These are phyloP conservation scores for Zangia roseola DNA, from an alignment of 768 basidiomycete species.

Conservation along the genomic window DNA sequence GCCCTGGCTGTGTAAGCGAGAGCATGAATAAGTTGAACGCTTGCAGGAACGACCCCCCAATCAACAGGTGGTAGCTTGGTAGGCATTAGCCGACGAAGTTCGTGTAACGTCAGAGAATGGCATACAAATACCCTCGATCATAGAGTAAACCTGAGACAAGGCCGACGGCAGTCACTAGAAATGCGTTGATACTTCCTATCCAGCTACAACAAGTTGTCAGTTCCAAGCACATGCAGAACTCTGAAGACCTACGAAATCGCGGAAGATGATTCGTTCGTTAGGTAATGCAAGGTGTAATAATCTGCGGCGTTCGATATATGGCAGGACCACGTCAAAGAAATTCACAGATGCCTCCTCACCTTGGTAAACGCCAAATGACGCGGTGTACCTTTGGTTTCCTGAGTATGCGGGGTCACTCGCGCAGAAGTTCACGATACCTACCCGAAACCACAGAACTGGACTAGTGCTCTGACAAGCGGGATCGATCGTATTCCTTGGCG, in stretches of 20 bases:
- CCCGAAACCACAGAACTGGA: constrained; percentile 36
- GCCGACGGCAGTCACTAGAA: constrained; percentile 37
- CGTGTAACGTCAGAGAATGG: background rate
- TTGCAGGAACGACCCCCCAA: constrained; percentile 45
- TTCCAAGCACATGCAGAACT: background rate
- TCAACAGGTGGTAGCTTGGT: constrained; percentile 43
- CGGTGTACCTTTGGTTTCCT: constrained; percentile 27
- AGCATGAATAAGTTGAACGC: constrained; percentile 43
- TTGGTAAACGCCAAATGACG: constrained; percentile 43
- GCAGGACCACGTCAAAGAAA: background rate
- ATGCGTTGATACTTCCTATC: constrained; percentile 49
- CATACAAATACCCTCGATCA: constrained; percentile 53
- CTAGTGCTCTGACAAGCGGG: constrained; percentile 22
- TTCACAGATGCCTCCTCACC: constrained; percentile 13
- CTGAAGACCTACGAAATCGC: constrained; percentile 34
- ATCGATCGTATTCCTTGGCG: background rate
- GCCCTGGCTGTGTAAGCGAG: constrained; percentile 40
- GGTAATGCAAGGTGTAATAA: constrained; percentile 38
- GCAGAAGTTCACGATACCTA: constrained; percentile 16
- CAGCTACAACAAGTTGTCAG: constrained; percentile 23
- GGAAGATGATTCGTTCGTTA: constrained; percentile 34
- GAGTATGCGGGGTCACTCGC: background rate
- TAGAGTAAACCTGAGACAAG: constrained; percentile 44
- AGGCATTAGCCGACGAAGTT: background rate
- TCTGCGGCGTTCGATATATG: constrained; percentile 25